A percentile compares a stretch with the other conserved stretches of the same genome.
These are phyloP conservation scores for Brachypodium distachyon DNA, from an alignment of 202 grass and related monocot genomes.

Conservation along the genomic window DNA sequence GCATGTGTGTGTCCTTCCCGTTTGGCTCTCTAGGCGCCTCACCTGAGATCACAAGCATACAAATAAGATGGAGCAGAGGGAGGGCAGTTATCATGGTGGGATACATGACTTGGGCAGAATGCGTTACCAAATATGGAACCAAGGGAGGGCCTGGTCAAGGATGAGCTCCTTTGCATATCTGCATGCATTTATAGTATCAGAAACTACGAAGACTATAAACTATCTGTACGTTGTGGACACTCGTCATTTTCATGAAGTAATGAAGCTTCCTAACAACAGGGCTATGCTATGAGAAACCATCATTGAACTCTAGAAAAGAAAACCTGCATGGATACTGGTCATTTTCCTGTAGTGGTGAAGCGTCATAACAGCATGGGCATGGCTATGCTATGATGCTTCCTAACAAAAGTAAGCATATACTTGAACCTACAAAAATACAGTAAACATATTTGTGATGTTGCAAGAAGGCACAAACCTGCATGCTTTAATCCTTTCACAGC, in stretches of 20 bases:
- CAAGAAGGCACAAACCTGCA: slow-evolving; percentile 42
- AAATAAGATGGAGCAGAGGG: slow-evolving; percentile 4
- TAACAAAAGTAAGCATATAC: not conserved
- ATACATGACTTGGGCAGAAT: slow-evolving; percentile 4
- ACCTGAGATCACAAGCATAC: slow-evolving; percentile 36
- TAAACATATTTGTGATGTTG: not conserved
- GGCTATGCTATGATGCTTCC: not conserved
- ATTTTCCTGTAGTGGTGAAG: not conserved
- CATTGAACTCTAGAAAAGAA: not conserved
- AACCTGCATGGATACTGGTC: not conserved
- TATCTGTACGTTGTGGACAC: not conserved
- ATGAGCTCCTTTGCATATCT: slow-evolving; percentile 81
- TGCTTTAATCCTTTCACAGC: slow-evolving; percentile 81
- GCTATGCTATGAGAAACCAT: not conserved
- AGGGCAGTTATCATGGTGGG: not conserved
- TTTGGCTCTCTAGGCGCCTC: slow-evolving; percentile 48
- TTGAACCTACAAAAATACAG: not conserved
- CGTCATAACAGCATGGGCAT: not conserved
- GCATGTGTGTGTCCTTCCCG: slow-evolving; percentile 57
- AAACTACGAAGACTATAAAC: slow-evolving; percentile 6
- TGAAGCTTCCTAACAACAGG: not conserved
- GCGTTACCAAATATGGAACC: slow-evolving; percentile 73
- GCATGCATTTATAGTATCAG: slow-evolving; percentile 33
- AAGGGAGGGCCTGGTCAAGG: slow-evolving; percentile 62
- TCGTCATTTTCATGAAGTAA: not conserved